Conservation (phyloP, 78 protist species). For the Mastigamoeba balamuthi region DNA sequence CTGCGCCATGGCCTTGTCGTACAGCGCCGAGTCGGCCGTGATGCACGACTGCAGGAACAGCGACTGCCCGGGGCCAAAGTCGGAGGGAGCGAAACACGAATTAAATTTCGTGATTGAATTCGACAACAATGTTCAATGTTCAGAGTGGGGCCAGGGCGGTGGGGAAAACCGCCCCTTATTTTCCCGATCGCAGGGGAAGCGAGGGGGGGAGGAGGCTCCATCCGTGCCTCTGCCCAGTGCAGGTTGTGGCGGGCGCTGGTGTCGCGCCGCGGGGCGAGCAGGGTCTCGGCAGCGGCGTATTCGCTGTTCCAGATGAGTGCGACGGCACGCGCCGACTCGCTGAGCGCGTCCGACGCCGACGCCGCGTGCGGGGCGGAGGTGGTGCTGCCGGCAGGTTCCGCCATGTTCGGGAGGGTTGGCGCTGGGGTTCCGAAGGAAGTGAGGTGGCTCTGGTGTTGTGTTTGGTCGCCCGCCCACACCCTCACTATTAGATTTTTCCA, state of each 20-base stretch:
- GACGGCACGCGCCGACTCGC: neutral
- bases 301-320: neutral
- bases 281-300: neutral
- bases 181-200: neutral
- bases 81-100: neutral
- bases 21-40: neutral
- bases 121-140: too few species aligned
- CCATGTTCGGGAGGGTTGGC: too few species aligned
- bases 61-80: neutral
- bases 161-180: neutral
- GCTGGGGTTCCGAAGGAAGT: too few species aligned
- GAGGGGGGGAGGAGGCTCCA: neutral
- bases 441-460: too few species aligned
- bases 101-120: too few species aligned
- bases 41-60: neutral
- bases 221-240: neutral
- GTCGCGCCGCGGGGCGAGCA: neutral
- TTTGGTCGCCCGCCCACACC: too few species aligned
- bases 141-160: too few species aligned
- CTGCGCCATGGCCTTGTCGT: neutral
- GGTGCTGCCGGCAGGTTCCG: too few species aligned
- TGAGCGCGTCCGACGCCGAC: neutral
- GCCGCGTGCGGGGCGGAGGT: neutral
- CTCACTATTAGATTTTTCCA: too few species aligned
- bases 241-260: neutral